phyloP scores from a whole-genome alignment of 805 yeast species.

The Trichomonascus vanleenenianus region DNA sequence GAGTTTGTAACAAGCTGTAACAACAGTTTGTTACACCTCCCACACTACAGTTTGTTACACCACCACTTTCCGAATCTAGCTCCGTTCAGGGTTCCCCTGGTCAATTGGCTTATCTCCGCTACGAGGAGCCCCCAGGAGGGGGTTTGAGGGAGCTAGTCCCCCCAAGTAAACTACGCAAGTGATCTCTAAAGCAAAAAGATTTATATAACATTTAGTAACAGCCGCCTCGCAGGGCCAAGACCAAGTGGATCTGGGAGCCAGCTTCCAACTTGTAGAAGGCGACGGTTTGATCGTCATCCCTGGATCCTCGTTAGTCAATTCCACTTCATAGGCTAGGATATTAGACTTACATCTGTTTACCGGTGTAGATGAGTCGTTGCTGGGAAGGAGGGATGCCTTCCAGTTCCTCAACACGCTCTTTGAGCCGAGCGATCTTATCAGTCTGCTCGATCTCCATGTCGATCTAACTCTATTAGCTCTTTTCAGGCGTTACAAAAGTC shows the following conservation, averaged over 20 bases:
- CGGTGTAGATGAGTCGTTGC: slow-evolving; percentile 83
- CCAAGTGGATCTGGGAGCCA: slow-evolving; percentile 84
- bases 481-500: no score
- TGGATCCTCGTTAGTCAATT: slow-evolving; percentile 13
- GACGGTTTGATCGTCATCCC: slow-evolving; percentile 71
- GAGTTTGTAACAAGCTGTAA: no score
- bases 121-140: no score
- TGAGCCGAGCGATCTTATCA: slow-evolving; percentile 54
- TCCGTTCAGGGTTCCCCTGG: no score
- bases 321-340: background rate
- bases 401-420: slow-evolving; percentile 88
- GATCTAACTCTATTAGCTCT: background rate
- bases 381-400: slow-evolving; percentile 97
- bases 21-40: no score
- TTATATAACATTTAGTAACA: no score
- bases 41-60: no score
- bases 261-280: slow-evolving; percentile 68
- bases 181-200: background rate
- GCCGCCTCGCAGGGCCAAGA: slow-evolving; percentile 90
- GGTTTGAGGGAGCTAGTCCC: background rate
- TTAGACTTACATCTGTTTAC: slow-evolving; percentile 73
- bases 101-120: no score
- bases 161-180: background rate
- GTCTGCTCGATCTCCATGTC: slow-evolving; percentile 2
- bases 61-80: no score